A percentile compares a stretch with the other conserved stretches of the same genome.
These are phyloP conservation scores for Aegle marmelos DNA, from an alignment of 345 rosid species.

Conservation along the genomic window DNA sequence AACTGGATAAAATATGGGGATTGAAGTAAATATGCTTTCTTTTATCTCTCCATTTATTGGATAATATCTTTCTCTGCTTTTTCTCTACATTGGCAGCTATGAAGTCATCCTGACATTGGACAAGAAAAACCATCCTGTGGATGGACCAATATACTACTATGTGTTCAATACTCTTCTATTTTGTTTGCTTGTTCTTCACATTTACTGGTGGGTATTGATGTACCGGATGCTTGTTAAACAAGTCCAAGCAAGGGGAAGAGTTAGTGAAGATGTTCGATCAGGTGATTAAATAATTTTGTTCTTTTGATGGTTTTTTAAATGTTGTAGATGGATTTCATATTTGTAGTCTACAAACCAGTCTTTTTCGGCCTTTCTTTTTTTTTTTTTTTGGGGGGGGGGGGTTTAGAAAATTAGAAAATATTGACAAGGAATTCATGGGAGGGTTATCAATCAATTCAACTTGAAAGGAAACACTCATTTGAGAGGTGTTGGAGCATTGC, in stretches of 20 bases:
- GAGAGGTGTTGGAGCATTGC: not conserved
- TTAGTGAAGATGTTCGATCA: slow-evolving; percentile 90
- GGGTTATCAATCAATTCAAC: not conserved
- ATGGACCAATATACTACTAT: slow-evolving; percentile 79
- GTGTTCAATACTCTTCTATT: slow-evolving; percentile 71
- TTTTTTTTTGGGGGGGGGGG: too few relatives aligned
- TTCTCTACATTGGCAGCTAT: slow-evolving; percentile 49
- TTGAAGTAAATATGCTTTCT: not conserved
- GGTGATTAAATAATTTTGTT: slow-evolving; percentile 35
- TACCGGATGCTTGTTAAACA: slow-evolving; percentile 77
- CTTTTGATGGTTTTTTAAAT: not conserved
- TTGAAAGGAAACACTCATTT: not conserved
- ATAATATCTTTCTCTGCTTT: not conserved
- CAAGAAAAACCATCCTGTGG: slow-evolving; percentile 56
- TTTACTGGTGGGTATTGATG: slow-evolving; percentile 95
- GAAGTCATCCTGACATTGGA: slow-evolving; percentile 72
- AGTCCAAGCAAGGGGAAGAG: slow-evolving; percentile 70
- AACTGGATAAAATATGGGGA: not conserved
- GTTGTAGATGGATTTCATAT: not conserved
- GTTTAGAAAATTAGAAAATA: too few relatives aligned
- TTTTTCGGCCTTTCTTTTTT: too few relatives aligned
- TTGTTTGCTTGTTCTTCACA: slow-evolving; percentile 74
- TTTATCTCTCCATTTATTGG: not conserved
- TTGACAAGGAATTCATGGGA: not conserved
- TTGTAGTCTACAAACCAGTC: not conserved